Evolutionary conservation across 129 eudicot species (phyloP), one percentile per base, ranked within the genome.

Genomic region (Chrysanthemum makinoi): DNA sequence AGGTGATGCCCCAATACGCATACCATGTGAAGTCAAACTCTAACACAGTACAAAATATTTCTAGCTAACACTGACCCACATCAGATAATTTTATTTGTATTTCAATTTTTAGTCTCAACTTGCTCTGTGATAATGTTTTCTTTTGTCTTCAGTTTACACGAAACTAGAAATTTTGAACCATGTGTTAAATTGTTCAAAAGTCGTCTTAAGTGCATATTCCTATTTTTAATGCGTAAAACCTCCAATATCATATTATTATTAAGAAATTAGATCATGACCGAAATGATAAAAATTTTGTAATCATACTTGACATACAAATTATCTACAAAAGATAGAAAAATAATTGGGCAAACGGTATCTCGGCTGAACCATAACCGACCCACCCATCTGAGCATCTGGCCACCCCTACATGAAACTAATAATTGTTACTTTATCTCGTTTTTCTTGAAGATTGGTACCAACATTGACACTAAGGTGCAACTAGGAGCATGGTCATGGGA

Each of bases 401-500:
- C n/a, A 28, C 33, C 47, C 15, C 47, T 28, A 6, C 48, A 62
- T 30, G 20, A 28, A 14, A 62, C 48, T 62, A 62, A 30, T 20
- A 24, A 13, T 11, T 2, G 33, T 61, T 43, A 61, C 44, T 4
- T 26, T 30, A 39, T 28, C 44, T 4, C 14, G 12, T 30, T 13
- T 24, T 24, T 30, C 10, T 13, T 39, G 46, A 62, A 61, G 66
- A 48, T 30, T 62, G 66, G 20, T 24, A 18, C 48, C 0, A 30
- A 30, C 30, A 15, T 14, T 62, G 66, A 62, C 18, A 30, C 44
- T 44, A 62, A 14, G 66, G 66, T 62, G 11, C 66, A 62, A 62
- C 66, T 30, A 62, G 66, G 66, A 28, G 66, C 66, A 28, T 62
- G 66, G 66, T 62, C 66, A 62, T 62, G 66, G 66, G 66, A 62